Evolutionary conservation across 768 basidiomycete species (phyloP), one percentile per base, ranked within the genome.

Genomic region (Candolleomyces aberdarensis): DNA sequence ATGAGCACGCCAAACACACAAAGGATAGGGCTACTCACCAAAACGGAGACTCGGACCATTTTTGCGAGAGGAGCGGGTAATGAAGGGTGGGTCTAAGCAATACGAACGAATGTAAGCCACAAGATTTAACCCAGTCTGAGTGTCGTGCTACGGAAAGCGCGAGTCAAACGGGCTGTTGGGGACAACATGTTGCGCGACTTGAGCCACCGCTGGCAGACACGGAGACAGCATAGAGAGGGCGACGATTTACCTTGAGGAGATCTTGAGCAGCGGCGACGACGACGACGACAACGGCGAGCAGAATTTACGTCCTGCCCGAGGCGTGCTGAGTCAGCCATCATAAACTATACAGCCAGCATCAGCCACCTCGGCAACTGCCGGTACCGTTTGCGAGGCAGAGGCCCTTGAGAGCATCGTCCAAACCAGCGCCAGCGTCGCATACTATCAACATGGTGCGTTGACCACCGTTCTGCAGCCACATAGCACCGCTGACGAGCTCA

Each of bases 21-120:
- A 17, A 57, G 29, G 5, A 48, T 17, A 19, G 13, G 80, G 74
- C 71, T 79, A 91, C 84, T 85, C 85, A 81, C 92, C 64, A 94
- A 81, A 70, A 94, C 92, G 66, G 92, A 92, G 57, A 93, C 82
- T 79, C 91, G 91, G 73, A 94, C 92, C 92, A 94, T 94, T 70
- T 67, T 63, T 63, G 66, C 65, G 57, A 58, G 56, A 57, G 57
- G 43, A 65, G 63, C 55, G 55, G 36, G 41, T 22, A 26, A 26
- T 26, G 26, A 36, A 36, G 36, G 11, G 36, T 36, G 36, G 36
- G 47, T 32, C 52, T 54, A 51, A 14, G 26, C 31, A 60, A 63
- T 54, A 59, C 46, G 36, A 62, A 61, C 66, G 67, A 70, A 67
- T 58, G 73, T 76, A 69, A 80, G 76, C 70, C 67, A 66, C 68